Evolutionary conservation across 2,329 filamentous ascomycete genomes (phyloP), one percentile per base, ranked within the genome.

Genomic region (Trichoderma sp.): DNA sequence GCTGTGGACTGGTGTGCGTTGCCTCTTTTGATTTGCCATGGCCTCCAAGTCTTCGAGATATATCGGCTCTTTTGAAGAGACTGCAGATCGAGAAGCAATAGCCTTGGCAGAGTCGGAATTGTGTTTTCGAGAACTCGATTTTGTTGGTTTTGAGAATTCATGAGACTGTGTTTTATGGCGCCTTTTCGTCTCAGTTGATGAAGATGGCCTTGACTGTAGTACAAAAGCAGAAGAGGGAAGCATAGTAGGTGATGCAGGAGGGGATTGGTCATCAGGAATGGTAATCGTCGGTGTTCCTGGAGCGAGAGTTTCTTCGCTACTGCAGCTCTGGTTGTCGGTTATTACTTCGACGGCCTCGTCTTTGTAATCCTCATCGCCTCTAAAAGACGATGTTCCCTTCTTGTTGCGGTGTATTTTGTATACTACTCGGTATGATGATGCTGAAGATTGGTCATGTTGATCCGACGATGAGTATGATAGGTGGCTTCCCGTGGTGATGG

Each of bases 331-430:
- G 18, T 62, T 28, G 32, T 70, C 67, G 4, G 36, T 18, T 28
- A 62, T 47, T 4, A 62, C 7, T 51, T 70, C 80, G 15, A 78
- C 73, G 3, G 80, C 72, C 7, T 78, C 71, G 4, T 76, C 73
- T 3, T 77, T 75, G 2, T 74, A 74, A 2, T 80, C 78, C 32
- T 80, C 76, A 8, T 81, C 80, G 12, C 77, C 80, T 32, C 79
- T 79, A 36, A 84, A 80, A 26, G 79, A 81, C 36, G 82, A 85
- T 18, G 77, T 85, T 53, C 80, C 81, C 32, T 84, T 81, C 76
- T 80, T 88, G 76, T 85, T 89, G 73, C 84, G 87, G 74, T 84
- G 87, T 74, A 89, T 85, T 39, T 85, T 85, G 75, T 91, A 91
- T 0, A 91, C 89, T 4, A 90, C 84, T 21, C 88, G 85, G 73